Base-by-base conservation (phyloP, 2,329 filamentous ascomycete genomes). In the Fusarium veterinarium region DNA sequence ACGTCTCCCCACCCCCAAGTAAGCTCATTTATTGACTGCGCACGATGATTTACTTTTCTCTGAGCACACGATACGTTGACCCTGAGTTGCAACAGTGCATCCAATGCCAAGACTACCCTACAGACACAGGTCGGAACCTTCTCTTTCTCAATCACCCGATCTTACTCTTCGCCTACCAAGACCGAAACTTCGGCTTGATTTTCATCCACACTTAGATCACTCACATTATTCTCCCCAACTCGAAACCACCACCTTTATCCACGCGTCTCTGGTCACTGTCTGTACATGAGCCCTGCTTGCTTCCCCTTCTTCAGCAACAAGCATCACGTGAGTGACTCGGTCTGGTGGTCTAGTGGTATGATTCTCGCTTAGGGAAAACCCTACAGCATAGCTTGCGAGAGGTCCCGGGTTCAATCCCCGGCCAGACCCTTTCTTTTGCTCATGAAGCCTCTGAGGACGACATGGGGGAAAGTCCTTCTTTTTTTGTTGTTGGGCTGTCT, bases 361-460 rank as follows among this genome's bases (percentile, higher is more conserved):
- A 78, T 79, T 79, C 76, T 78, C 75, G 77, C 76, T 77, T 78
- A 79, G 76, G 77, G 77, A 30, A 69, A 58, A 74, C 69, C 76
- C 75, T 75, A 64, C 38, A 76, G 74, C 79, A 72, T 46, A 59
- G 74, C 71, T 77, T 84, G 82, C 82, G 82, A 83, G 82, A 83
- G 82, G 82, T 83, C 82, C 82, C 82, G 82, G 81, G 82, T 83
- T 84, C 82, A 82, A 84, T 83, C 81, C 82, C 81, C 82, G 82
- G 82, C 81, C 81, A 82, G 81, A 82, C 75, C 40, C 62, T 45
- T 48, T 6, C 62, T 65, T 65, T 64, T 65, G 62, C 46, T 2
- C 1, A 11, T 4, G 12, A 37, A 12, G 19, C 3, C 10, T 31
- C 2, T 31, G 6, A 23, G 28, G 28, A 31, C 17, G 28, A 2